Evolutionary conservation across 192 early-diverging fungal species (phyloP).

Genomic region (Coemansia sp.): DNA sequence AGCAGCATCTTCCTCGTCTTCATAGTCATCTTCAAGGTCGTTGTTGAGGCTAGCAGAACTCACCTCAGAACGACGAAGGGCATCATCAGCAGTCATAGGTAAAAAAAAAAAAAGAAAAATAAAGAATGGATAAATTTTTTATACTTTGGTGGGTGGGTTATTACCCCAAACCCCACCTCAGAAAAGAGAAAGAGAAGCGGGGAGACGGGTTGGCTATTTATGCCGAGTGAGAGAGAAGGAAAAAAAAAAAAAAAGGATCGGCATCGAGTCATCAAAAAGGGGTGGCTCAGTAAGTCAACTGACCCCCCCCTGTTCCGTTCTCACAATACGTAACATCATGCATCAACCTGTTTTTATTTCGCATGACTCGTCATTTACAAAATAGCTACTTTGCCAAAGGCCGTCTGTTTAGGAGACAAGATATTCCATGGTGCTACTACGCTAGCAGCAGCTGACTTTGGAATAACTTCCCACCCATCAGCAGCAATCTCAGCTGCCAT

Average conservation of each 20-base stretch:
- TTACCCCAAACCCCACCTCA: too few species aligned
- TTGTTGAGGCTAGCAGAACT: constrained; percentile 4
- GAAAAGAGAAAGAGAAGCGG: neutral
- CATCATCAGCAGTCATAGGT: constrained; percentile 4
- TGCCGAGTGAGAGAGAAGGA: neutral
- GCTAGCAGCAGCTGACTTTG: neutral
- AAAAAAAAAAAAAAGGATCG: neutral
- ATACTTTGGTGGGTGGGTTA: too few species aligned
- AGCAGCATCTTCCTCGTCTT: neutral
- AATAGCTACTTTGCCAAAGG: neutral
- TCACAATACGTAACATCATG: too few species aligned
- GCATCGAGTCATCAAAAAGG: neutral
- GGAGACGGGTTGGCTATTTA: neutral
- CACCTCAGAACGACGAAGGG: constrained; percentile 1
- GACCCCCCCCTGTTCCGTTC: neutral
- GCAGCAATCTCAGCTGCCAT: neutral
- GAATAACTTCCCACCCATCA: neutral
- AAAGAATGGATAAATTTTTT: neutral
- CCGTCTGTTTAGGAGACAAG: neutral
- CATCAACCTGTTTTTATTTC: too few species aligned
- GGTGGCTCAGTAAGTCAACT: neutral
- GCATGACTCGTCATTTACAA: neutral
- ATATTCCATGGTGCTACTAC: neutral
- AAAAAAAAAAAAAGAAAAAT: neutral
- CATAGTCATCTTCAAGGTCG: constrained; percentile 13